Percentiles rank a stretch among this genome's conserved stretches.
phyloP scores from a whole-genome alignment of 495 filamentous ascomycete genomes.

The Cladorrhinum samala region DNA sequence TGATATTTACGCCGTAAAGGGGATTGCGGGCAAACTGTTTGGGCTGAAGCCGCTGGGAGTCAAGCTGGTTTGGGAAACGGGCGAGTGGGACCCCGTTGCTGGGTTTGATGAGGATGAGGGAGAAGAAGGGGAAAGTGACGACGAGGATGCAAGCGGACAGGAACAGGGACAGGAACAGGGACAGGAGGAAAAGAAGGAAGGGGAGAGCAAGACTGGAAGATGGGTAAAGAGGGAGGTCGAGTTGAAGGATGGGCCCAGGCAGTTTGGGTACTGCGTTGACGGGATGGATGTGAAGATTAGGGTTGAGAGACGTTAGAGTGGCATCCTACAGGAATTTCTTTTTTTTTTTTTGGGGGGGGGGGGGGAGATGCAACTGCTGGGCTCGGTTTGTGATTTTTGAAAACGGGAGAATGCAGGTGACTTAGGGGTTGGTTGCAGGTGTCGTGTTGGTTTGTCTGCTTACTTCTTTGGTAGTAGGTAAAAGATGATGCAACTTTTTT shows the following conservation, averaged over 20 bases:
- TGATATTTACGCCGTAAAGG: constrained; percentile 75
- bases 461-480: too few species aligned
- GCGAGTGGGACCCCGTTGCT: constrained; percentile 73
- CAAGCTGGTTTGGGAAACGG: constrained; percentile 71
- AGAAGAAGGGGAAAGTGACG: constrained; percentile 51
- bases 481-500: too few species aligned
- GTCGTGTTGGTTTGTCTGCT: too few species aligned
- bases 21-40: constrained; percentile 67
- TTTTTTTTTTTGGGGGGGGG: not conserved
- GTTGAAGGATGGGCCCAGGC: constrained; percentile 71
- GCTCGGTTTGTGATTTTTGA: not conserved
- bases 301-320: constrained; percentile 47
- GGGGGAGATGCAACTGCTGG: not conserved
- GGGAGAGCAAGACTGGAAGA: constrained; percentile 35
- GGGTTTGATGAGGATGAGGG: constrained; percentile 56
- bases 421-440: too few species aligned
- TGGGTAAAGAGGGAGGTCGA: constrained; percentile 74
- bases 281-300: constrained; percentile 60
- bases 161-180: constrained; percentile 11
- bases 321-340: constrained; percentile 6
- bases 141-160: constrained; percentile 22
- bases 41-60: constrained; percentile 55
- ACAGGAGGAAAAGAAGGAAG: constrained; percentile 9
- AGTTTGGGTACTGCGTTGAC: constrained; percentile 78
- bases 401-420: too few species aligned